These are phyloP conservation scores for Salvia miltiorrhiza DNA, from an alignment of 257 asterid species.

Conservation along the genomic window DNA sequence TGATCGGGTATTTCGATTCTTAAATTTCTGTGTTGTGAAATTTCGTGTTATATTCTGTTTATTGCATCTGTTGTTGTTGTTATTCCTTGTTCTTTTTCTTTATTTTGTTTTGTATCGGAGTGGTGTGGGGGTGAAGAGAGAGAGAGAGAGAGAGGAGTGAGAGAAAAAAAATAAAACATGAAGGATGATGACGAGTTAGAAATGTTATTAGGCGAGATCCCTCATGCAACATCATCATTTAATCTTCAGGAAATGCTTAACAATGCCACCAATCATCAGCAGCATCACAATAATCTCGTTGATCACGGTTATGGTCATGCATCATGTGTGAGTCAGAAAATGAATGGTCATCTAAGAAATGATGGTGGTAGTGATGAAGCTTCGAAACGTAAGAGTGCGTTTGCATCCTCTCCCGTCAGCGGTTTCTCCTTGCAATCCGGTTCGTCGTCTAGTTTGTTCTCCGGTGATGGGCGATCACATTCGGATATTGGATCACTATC, in stretches of 20 bases:
- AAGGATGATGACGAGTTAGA: constrained; percentile 68
- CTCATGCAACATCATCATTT: constrained; percentile 55
- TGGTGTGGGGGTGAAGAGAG: constrained; percentile 18
- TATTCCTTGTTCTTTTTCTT: not conserved
- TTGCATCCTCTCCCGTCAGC: constrained; percentile 53
- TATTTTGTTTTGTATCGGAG: constrained; percentile 18
- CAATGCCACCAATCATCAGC: constrained; percentile 22
- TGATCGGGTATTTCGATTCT: constrained; percentile 12
- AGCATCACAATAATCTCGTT: constrained; percentile 21
- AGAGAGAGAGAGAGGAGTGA: constrained; percentile 19
- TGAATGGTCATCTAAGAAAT: constrained; percentile 24
- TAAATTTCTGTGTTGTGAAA: constrained; percentile 14
- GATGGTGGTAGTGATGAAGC: constrained; percentile 36
- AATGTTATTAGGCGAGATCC: constrained; percentile 64
- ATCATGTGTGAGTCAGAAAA: constrained; percentile 32
- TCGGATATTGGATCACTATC: constrained; percentile 47
- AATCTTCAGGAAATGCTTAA: constrained; percentile 26
- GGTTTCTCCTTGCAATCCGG: constrained; percentile 49
- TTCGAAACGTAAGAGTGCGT: constrained; percentile 26
- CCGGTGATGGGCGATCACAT: constrained; percentile 37
- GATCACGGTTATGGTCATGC: constrained; percentile 34
- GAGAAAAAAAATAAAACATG: constrained; percentile 42
- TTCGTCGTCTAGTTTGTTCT: constrained; percentile 57
- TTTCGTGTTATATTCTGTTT: not conserved
- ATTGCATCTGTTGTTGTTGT: not conserved